These are phyloP conservation scores for Pichia exigua DNA, from an alignment of 805 yeast genomes.

Conservation along the genomic window DNA sequence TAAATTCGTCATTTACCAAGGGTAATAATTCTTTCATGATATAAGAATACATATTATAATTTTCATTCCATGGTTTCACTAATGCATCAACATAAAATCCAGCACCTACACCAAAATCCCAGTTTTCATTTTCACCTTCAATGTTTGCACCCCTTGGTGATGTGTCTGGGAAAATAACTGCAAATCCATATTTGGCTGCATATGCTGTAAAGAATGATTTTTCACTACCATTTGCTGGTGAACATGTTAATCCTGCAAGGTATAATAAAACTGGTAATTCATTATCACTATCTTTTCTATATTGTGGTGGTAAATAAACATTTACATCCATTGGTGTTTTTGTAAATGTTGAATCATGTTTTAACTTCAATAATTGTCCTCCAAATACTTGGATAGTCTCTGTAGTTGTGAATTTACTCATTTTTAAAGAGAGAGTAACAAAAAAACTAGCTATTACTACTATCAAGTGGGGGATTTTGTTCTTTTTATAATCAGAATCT, in stretches of 20 bases:
- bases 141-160: conserved; percentile 83
- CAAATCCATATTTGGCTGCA: conserved; percentile 77
- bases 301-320: conserved; percentile 64
- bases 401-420: conserved; percentile 36
- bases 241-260: conserved; percentile 86
- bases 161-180: conserved; percentile 90
- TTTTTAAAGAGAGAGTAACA: not conserved
- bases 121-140: conserved; percentile 60
- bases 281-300: conserved; percentile 27
- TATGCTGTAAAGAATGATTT: conserved; percentile 82
- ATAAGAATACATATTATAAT: conserved; percentile 85
- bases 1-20: conserved; percentile 34
- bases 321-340: conserved; percentile 76
- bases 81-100: conserved; percentile 90
- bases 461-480: too few species aligned
- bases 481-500: not conserved
- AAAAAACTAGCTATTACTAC: too few species aligned
- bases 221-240: conserved; percentile 89
- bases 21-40: conserved; percentile 65
- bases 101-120: conserved; percentile 93
- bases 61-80: conserved; percentile 54
- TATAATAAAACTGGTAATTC: conserved; percentile 68
- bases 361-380: conserved; percentile 67
- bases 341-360: conserved; percentile 62
- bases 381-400: conserved; percentile 57